Conservation (phyloP, 352 stramenopile species). For the Ophiocytium majus region DNA sequence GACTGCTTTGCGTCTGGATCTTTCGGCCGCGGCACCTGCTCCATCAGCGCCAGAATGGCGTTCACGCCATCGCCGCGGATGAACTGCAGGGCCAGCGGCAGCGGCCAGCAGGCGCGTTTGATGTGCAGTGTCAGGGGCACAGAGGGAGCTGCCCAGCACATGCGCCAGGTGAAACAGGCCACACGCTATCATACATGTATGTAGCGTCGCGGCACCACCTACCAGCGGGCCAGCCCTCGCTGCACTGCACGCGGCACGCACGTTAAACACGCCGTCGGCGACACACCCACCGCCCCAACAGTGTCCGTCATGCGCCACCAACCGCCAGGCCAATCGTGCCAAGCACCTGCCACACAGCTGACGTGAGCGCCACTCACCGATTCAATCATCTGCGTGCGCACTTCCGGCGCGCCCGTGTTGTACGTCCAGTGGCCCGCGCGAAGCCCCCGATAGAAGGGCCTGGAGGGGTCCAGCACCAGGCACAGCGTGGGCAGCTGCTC, state of each 20-base stretch:
- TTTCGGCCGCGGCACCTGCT: too few relatives aligned
- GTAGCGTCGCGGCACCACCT: background rate
- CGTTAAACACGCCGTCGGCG: background rate
- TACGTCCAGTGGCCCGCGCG: background rate
- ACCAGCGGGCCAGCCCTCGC: background rate
- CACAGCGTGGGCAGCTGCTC: background rate
- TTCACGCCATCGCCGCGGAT: background rate
- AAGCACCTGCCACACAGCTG: background rate
- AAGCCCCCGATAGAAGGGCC: background rate
- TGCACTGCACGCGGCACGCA: background rate
- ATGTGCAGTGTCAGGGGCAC: too few relatives aligned
- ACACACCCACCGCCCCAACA: background rate
- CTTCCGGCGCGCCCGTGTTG: background rate
- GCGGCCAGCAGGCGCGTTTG: too few relatives aligned
- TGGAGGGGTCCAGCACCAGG: background rate
- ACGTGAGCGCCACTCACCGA: background rate
- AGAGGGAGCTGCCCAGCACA: too few relatives aligned
- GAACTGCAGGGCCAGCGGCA: background rate
- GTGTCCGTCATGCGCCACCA: background rate
- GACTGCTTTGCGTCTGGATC: too few relatives aligned
- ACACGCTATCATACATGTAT: too few relatives aligned
- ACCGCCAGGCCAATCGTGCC: background rate
- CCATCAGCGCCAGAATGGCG: background rate
- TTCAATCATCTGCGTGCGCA: background rate
- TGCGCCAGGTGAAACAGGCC: too few relatives aligned